These are phyloP conservation scores for thale cress (Arabidopsis thaliana) DNA, from an alignment of 345 rosid genomes.

Conservation along the genomic window DNA sequence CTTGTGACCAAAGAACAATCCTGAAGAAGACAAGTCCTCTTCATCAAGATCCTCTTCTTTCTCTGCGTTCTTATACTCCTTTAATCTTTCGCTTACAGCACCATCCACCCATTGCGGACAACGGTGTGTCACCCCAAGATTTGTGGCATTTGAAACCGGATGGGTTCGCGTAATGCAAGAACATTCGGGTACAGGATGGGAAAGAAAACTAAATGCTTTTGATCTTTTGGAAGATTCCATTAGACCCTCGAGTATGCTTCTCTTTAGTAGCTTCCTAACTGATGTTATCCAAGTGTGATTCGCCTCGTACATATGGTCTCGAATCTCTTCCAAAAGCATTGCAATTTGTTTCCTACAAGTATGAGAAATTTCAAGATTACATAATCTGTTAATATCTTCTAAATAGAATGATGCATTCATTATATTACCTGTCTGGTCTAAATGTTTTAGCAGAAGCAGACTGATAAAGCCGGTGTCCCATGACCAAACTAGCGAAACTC, in stretches of 20 bases:
- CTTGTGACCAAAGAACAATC: constrained; percentile 59
- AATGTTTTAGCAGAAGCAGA: constrained; percentile 80
- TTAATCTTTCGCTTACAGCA: constrained; percentile 44
- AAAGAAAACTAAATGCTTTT: constrained; percentile 67
- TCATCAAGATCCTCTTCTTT: constrained; percentile 84
- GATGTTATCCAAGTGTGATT: constrained; percentile 84
- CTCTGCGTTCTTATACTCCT: constrained; percentile 65
- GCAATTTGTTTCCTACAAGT: constrained; percentile 64
- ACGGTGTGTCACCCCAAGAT: constrained; percentile 60
- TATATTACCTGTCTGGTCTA: constrained; percentile 83
- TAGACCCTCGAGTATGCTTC: constrained; percentile 72
- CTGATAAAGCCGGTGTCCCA: constrained; percentile 95
- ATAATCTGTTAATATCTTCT: neutral
- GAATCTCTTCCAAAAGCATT: constrained; percentile 69
- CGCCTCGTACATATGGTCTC: constrained; percentile 74
- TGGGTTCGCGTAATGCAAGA: constrained; percentile 57
- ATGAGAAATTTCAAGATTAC: neutral
- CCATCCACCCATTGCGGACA: constrained; percentile 88
- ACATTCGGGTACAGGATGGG: constrained; percentile 92
- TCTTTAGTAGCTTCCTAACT: constrained; percentile 67
- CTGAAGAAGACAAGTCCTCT: constrained; percentile 67
- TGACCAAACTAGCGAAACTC: constrained; percentile 87
- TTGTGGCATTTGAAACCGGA: constrained; percentile 41
- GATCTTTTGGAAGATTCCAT: constrained; percentile 59
- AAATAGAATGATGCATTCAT: constrained; percentile 12